Conservation (phyloP, 345 rosid genomes). For the Passiflora organensis region DNA sequence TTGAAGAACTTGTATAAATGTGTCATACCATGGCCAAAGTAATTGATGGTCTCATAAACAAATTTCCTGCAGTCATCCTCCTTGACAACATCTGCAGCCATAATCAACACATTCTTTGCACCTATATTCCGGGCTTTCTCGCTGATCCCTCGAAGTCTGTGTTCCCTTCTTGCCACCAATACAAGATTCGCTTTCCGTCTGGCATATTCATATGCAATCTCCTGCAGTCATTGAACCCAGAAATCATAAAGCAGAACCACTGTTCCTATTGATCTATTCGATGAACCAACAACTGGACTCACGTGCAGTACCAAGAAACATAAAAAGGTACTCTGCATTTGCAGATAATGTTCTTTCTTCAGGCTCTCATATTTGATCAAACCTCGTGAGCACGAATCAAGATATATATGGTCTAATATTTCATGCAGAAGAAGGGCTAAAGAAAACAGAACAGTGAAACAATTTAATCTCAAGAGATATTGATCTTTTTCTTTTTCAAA, state of each 20-base stretch:
- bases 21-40: constrained; percentile 50
- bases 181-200: constrained; percentile 69
- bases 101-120: constrained; percentile 51
- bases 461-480: not conserved
- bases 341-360: too few relatives aligned
- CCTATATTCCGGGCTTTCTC: constrained; percentile 59
- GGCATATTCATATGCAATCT: constrained; percentile 88
- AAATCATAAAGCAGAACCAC: too few relatives aligned
- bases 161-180: constrained; percentile 73
- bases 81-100: constrained; percentile 88
- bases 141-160: constrained; percentile 55
- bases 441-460: not conserved
- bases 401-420: too few relatives aligned
- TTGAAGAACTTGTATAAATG: too few relatives aligned
- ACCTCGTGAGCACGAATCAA: too few relatives aligned
- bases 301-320: too few relatives aligned
- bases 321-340: too few relatives aligned
- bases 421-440: too few relatives aligned
- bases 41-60: constrained; percentile 50
- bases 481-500: too few relatives aligned
- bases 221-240: constrained; percentile 35
- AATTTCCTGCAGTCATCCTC: constrained; percentile 86
- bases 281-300: too few relatives aligned
- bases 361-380: too few relatives aligned
- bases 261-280: too few relatives aligned